phyloP scores from a whole-genome alignment of 805 yeast species.

The Candida nemodendra region DNA sequence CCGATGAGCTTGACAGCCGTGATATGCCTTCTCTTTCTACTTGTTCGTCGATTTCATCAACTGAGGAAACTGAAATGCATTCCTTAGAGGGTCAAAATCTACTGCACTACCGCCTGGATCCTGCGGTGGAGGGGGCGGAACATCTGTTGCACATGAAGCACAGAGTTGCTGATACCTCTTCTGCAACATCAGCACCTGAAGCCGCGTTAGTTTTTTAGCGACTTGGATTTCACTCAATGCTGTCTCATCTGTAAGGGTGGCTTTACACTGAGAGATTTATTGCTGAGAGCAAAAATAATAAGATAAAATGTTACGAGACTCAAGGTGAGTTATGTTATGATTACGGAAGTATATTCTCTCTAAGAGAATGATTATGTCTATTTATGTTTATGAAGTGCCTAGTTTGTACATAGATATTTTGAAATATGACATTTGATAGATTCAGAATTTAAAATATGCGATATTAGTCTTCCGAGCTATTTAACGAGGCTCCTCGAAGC shows the following conservation, averaged over 20 bases:
- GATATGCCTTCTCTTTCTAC: conserved; percentile 29
- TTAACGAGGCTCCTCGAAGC: too few relatives aligned
- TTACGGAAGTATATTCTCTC: too few relatives aligned
- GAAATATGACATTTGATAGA: too few relatives aligned
- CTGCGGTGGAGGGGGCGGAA: neutral
- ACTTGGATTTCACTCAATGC: neutral
- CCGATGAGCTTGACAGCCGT: conserved; percentile 10
- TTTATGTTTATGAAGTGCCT: too few relatives aligned
- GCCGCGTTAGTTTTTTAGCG: conserved; percentile 1
- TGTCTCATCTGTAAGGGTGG: conserved; percentile 8
- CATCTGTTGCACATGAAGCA: neutral
- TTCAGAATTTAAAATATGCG: too few relatives aligned
- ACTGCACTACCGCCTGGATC: neutral
- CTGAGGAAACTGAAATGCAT: conserved; percentile 18
- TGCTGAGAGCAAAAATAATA: too few relatives aligned
- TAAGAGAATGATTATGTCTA: too few relatives aligned
- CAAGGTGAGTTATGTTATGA: too few relatives aligned
- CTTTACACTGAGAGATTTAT: too few relatives aligned
- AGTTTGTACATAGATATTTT: too few relatives aligned
- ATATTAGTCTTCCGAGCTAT: too few relatives aligned
- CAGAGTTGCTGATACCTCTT: neutral
- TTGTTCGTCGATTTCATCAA: conserved; percentile 30
- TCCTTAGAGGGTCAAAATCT: neutral
- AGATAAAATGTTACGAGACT: too few relatives aligned
- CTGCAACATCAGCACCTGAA: neutral